Evolutionary conservation across 2,329 filamentous ascomycete genomes (phyloP), one percentile per base, ranked within the genome.

Genomic region (Diaporthe sp.): DNA sequence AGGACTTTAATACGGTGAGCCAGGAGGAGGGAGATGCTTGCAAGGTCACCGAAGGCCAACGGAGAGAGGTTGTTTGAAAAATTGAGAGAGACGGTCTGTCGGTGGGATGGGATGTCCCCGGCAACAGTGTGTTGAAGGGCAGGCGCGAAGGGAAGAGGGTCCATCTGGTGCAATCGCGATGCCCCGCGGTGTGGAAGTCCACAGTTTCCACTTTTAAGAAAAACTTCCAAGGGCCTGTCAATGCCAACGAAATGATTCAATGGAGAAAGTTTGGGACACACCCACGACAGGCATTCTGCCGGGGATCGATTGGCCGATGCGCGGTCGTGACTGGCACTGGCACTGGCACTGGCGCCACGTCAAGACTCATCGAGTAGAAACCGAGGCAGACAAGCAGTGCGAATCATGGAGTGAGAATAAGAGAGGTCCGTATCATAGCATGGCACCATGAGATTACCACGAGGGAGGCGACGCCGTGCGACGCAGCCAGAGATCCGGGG

Each of bases 271-370:
- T 79, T 79, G 80, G 78, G 80, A 80, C 80, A 79, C 80, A 78
- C 80, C 81, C 79, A 81, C 82, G 83, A 84, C 82, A 80, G 80
- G 81, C 80, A 82, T 84, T 81, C 80, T 81, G 82, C 80, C 74
- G 72, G 77, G 77, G 73, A 76, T 75, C 79, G 74, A 84, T 82
- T 83, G 82, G 83, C 77, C 79, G 80, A 79, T 79, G 75, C 67
- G 76, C 78, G 77, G 79, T 73, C 58, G 67, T 58, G 68, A 67
- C 72, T 44, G 34, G 34, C 34, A 34, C 72, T 44, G 34, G 34
- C 34, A 34, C 72, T 44, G 55, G 80, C 79, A 83, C 80, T 83
- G 81, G 83, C 82, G 83, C 84, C 84, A 86, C 84, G 84, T 85
- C 82, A 83, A 77, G 55, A 62, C 39, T 39, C 49, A 70, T 75